Evolutionary conservation across 306 rosid genomes (phyloP).

Genomic region (Malus fusca): DNA sequence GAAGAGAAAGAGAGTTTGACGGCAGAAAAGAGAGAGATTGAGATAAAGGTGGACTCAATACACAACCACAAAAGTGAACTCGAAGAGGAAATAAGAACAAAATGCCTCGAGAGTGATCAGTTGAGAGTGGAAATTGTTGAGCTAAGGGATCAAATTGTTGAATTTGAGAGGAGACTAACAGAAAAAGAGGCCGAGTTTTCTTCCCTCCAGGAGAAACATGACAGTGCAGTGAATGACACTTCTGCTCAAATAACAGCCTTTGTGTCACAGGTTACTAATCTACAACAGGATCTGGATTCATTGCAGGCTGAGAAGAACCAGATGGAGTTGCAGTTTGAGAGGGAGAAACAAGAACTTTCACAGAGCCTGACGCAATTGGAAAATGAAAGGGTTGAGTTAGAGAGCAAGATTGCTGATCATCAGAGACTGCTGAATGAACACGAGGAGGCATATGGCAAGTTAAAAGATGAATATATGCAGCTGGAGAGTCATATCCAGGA

Average conservation of each 20-base stretch:
- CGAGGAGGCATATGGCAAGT: constrained; percentile 45
- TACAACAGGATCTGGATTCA: constrained; percentile 50
- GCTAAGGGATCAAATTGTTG: constrained; percentile 30
- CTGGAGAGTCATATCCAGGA: constrained; percentile 43
- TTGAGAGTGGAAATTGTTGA: constrained; percentile 37
- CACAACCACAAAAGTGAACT: constrained; percentile 32
- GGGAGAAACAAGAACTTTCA: constrained; percentile 42
- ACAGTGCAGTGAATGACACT: constrained; percentile 41
- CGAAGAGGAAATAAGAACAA: constrained; percentile 38
- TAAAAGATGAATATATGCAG: constrained; percentile 48
- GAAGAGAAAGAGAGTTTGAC: constrained; percentile 48
- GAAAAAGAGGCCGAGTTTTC: constrained; percentile 46
- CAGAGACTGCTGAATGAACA: constrained; percentile 44
- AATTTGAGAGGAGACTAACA: constrained; percentile 38
- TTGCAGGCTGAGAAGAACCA: constrained; percentile 49
- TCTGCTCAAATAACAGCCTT: constrained; percentile 40
- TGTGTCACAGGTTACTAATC: constrained; percentile 36
- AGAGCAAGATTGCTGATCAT: constrained; percentile 28
- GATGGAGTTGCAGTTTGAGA: constrained; percentile 36
- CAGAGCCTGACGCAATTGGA: constrained; percentile 34
- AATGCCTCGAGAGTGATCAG: constrained; percentile 27
- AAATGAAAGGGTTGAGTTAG: constrained; percentile 50
- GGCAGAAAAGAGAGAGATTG: constrained; percentile 33
- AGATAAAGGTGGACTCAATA: constrained; percentile 38
- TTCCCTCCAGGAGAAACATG: constrained; percentile 38